These are phyloP conservation scores for Erodium texanum DNA, from an alignment of 441 rosid species.

Conservation along the genomic window DNA sequence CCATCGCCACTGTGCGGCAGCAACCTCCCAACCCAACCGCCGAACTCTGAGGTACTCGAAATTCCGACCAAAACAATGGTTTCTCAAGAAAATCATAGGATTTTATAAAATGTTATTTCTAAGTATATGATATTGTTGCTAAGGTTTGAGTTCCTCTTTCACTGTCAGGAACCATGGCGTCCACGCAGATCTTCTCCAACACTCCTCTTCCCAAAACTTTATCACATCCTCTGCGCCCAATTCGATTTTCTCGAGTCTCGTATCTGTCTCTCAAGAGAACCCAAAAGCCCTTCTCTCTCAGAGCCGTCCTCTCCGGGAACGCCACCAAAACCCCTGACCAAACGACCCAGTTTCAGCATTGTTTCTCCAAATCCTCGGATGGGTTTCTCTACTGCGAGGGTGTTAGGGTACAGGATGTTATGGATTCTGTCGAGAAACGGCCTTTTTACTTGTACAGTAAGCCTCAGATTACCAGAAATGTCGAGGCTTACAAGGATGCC, in stretches of 20 bases:
- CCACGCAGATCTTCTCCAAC: constrained; percentile 28
- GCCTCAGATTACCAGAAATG: constrained; percentile 77
- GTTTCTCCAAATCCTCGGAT: constrained; percentile 71
- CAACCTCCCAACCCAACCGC: too few species aligned
- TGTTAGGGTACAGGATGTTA: constrained; percentile 65
- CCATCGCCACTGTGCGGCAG: too few species aligned
- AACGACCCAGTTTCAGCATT: constrained; percentile 42
- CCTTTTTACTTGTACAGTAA: constrained; percentile 89
- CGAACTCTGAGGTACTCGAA: too few species aligned
- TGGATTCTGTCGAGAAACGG: constrained; percentile 68
- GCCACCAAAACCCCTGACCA: constrained; percentile 25
- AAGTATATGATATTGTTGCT: too few species aligned
- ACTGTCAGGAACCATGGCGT: constrained; percentile 33
- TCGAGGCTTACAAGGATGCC: constrained; percentile 72
- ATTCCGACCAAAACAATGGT: too few species aligned
- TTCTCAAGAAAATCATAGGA: too few species aligned
- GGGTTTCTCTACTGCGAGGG: constrained; percentile 86
- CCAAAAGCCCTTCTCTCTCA: constrained; percentile 35
- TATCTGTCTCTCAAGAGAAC: constrained; percentile 29
- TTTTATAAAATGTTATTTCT: too few species aligned
- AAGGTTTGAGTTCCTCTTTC: too few species aligned
- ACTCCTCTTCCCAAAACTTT: constrained; percentile 33
- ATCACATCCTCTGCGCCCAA: constrained; percentile 27
- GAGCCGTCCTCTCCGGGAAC: constrained; percentile 53
- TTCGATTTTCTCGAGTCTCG: constrained; percentile 31